Evolutionary conservation across 2,329 filamentous ascomycete genomes (phyloP).

Genomic region (Phialophora verrucosa): DNA sequence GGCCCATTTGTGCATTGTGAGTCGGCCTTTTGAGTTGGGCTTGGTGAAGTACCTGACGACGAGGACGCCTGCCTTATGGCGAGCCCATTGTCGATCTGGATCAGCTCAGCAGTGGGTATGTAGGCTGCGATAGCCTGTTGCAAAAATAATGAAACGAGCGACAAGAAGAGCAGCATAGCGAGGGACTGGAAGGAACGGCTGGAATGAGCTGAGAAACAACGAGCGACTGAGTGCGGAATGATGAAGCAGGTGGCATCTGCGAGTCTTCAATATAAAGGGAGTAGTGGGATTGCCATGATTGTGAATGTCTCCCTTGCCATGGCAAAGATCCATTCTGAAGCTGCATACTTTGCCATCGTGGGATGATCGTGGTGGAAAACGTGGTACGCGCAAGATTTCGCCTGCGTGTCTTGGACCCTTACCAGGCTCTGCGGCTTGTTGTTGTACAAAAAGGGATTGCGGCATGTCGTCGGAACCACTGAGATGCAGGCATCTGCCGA

Average conservation of each 20-base stretch:
- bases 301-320: constrained; percentile 5
- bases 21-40: constrained; percentile 25
- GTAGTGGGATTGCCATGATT: neutral
- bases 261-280: constrained; percentile 15
- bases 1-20: constrained; percentile 37
- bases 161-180: constrained; percentile 33
- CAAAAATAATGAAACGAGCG: constrained; percentile 29
- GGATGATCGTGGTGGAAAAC: constrained; percentile 17
- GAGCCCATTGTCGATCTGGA: constrained; percentile 27
- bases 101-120: constrained; percentile 32
- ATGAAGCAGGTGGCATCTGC: constrained; percentile 2
- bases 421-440: constrained; percentile 2
- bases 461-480: constrained; percentile 21
- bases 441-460: constrained; percentile 20
- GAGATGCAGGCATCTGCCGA: neutral
- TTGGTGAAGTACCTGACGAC: constrained; percentile 22
- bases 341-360: neutral
- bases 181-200: constrained; percentile 18
- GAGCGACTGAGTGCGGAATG: neutral
- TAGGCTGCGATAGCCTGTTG: constrained; percentile 25
- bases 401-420: constrained; percentile 25
- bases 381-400: constrained; percentile 23
- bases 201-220: neutral
- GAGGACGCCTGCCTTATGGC: constrained; percentile 22
- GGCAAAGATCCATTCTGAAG: constrained; percentile 2